Evolutionary conservation across 495 filamentous ascomycete species (phyloP).

Genomic region (Lophium mytilinum): DNA sequence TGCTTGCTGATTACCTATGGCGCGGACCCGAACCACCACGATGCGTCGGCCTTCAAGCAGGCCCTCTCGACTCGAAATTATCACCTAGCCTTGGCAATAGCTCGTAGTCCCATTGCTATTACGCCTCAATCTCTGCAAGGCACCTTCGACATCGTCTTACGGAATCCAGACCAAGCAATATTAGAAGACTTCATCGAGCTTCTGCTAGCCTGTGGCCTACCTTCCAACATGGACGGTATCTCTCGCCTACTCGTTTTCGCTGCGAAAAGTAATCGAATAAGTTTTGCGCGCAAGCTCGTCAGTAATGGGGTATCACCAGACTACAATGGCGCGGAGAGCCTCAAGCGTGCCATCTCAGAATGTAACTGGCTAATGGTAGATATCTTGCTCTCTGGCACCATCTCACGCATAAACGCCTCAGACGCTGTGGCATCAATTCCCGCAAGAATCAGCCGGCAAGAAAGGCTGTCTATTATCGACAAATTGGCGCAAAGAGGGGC

Average conservation of each 20-base stretch:
- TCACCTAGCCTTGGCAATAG: conserved; percentile 10
- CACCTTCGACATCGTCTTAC: conserved; percentile 2
- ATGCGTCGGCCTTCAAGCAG: conserved; percentile 11
- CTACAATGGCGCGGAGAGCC: conserved; percentile 14
- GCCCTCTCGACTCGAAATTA: conserved; percentile 8
- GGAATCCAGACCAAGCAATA: conserved; percentile 5
- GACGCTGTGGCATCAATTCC: conserved; percentile 6
- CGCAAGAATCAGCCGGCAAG: not conserved
- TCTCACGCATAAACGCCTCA: conserved; percentile 5
- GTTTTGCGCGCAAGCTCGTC: conserved; percentile 11
- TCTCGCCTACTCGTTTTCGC: conserved; percentile 8
- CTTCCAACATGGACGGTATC: not conserved
- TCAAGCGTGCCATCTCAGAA: conserved; percentile 5
- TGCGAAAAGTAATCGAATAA: conserved; percentile 11
- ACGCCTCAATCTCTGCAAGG: conserved; percentile 3
- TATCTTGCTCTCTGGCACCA: conserved; percentile 2
- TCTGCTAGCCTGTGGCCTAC: conserved; percentile 11
- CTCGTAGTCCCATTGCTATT: conserved; percentile 5
- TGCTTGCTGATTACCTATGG: conserved; percentile 12
- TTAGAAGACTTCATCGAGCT: conserved; percentile 14
- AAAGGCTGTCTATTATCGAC: conserved; percentile 8
- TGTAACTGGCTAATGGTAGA: conserved; percentile 12
- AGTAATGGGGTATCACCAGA: conserved; percentile 7
- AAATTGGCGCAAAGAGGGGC: conserved; percentile 11
- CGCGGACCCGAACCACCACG: conserved; percentile 18